Evolutionary conservation across 176 grass and related monocot species (phyloP).

Genomic region (Hsuehochloa calcarea): DNA sequence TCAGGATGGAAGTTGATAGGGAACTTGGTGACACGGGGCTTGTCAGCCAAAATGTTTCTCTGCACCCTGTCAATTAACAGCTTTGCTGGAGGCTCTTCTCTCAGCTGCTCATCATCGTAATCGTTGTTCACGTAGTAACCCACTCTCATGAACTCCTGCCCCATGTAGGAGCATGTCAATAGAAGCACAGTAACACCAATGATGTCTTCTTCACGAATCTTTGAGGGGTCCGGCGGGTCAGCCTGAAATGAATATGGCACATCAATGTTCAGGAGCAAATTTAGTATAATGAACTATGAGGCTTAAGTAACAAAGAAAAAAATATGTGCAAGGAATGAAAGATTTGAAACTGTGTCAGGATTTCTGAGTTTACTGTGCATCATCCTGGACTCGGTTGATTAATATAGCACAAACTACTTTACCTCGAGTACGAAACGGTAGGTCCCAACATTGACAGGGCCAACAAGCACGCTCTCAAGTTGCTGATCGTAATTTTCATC

Average conservation of each 20-base stretch:
- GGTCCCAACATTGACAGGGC: slow-evolving; percentile 92
- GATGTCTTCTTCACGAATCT: slow-evolving; percentile 95
- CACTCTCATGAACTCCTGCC: slow-evolving; percentile 97
- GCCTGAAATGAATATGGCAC: slow-evolving; percentile 45
- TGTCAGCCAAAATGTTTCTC: slow-evolving; percentile 93
- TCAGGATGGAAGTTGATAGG: slow-evolving; percentile 98
- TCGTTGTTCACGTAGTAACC: slow-evolving; percentile 99
- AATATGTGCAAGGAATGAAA: neutral
- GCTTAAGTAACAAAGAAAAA: neutral
- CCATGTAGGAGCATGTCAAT: slow-evolving; percentile 91
- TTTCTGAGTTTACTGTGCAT: neutral
- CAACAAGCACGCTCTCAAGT: slow-evolving; percentile 94
- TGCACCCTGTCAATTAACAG: slow-evolving; percentile 81
- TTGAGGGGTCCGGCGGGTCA: slow-evolving; percentile 87
- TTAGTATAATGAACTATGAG: neutral
- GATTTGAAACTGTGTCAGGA: neutral
- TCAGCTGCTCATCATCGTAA: slow-evolving; percentile 88
- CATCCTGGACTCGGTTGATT: neutral
- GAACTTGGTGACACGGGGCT: slow-evolving; percentile 96
- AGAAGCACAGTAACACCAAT: slow-evolving; percentile 93
- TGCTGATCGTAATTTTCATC: slow-evolving; percentile 96
- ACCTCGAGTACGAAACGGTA: slow-evolving; percentile 97
- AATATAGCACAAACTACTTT: slow-evolving; percentile 16
- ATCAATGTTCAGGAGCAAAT: slow-evolving; percentile 18
- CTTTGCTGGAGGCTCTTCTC: slow-evolving; percentile 81